Base-by-base conservation (phyloP, 805 yeast species). In the Kazachstania bromeliacearum region DNA sequence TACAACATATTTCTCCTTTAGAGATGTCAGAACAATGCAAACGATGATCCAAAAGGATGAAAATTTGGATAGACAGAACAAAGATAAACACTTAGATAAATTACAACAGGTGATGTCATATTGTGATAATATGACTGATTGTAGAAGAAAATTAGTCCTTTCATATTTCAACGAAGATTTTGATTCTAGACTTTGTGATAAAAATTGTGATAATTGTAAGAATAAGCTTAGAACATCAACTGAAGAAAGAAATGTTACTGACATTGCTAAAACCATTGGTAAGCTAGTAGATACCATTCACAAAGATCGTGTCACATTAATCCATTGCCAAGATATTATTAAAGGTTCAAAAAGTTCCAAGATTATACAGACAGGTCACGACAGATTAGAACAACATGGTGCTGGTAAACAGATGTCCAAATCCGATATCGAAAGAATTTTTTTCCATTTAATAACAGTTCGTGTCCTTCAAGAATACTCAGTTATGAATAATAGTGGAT, bases 91-190 rank as follows among this genome's bases (percentile, higher is more conserved):
- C 57, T 60, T 78, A 42, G 71, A 77, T 24, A 82, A 85, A 55
- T 63, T 92, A 46, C 70, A 83, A 36, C 87, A 85, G 46, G 96
- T 92, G 16, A 74, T 85, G 42, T 88, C 84, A 54, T 92, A 88
- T 55, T 92, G 98, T 61, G 96, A 88, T 43, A 92, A 92, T 57
- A 68, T 71, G 7, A 79, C 89, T 3, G 96, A 89, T 57, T 92
- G 99, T 57, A 73, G 99, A 37, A 70, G 97, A 43, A 74, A 77
- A 47, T 89, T 88, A 47, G 95, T 92, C 3, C 64, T 94, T 33
- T 89, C 85, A 35, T 92, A 89, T 52, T 92, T 92, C 62, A 84
- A 85, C 58, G 99, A 92, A 53, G 65, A 63, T 8, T 88, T 89
- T 53, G 75, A 84, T 41, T 67, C 82, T 10, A 62, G 57, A 17